phyloP scores from a whole-genome alignment of 345 rosid species.

The Salix exigua region DNA sequence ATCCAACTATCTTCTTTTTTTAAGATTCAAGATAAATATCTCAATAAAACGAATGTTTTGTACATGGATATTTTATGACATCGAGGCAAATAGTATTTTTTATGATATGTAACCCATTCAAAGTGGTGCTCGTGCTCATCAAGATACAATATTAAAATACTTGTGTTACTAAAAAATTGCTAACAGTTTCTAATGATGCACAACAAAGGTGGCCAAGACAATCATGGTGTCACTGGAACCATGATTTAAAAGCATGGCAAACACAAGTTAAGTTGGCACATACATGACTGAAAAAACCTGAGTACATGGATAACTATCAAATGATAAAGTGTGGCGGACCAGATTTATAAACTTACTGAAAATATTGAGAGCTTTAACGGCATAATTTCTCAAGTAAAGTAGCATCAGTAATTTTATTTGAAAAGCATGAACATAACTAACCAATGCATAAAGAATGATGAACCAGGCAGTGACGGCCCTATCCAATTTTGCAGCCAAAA shows the following conservation, averaged over 20 bases:
- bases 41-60: neutral
- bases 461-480: slow-evolving; percentile 86
- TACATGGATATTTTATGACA: neutral
- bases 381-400: neutral
- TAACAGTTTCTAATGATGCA: neutral
- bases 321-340: neutral
- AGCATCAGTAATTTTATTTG: neutral
- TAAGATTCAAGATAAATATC: neutral
- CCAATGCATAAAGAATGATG: slow-evolving; percentile 92
- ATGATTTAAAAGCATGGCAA: neutral
- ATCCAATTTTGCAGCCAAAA: slow-evolving; percentile 99
- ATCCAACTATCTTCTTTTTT: neutral
- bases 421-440: slow-evolving; percentile 22
- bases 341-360: neutral
- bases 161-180: neutral
- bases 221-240: neutral
- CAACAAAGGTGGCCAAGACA: neutral
- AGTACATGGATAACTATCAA: neutral
- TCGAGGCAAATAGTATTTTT: neutral
- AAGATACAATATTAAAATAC: neutral
- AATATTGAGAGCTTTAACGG: neutral
- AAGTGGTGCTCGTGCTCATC: neutral
- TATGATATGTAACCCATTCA: neutral
- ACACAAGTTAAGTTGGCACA: neutral
- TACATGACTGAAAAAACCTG: neutral